Evolutionary conservation across 2,329 filamentous ascomycete genomes (phyloP).

Genomic region (Chaetomiaceae sp.): DNA sequence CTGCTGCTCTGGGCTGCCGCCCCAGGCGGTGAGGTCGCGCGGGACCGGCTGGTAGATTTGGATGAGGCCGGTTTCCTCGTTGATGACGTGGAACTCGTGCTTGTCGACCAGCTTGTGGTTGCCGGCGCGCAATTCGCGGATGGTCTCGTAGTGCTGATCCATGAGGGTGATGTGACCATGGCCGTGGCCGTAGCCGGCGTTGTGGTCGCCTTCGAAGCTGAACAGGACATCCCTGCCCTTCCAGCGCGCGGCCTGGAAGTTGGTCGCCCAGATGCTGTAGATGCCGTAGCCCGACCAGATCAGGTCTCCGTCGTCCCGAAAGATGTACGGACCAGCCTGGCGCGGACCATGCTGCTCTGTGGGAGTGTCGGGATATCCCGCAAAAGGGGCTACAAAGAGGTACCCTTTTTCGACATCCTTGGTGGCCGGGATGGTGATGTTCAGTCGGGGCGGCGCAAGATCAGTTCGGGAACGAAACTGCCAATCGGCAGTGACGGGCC

Average conservation of each 20-base stretch:
- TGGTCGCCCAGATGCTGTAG: conserved; percentile 49
- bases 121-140: conserved; percentile 48
- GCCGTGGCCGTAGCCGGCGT: conserved; percentile 48
- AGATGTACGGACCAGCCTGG: conserved; percentile 53
- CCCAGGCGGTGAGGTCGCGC: conserved; percentile 41
- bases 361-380: conserved; percentile 25
- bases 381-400: conserved; percentile 26
- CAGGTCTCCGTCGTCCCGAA: conserved; percentile 50
- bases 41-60: conserved; percentile 50
- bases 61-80: conserved; percentile 47
- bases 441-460: conserved; percentile 33
- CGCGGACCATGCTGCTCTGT: conserved; percentile 40
- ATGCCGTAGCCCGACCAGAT: conserved; percentile 54
- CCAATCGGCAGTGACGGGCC: conserved; percentile 21
- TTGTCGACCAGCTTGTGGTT: conserved; percentile 48
- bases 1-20: conserved; percentile 44
- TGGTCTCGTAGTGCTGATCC: conserved; percentile 51
- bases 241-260: conserved; percentile 49
- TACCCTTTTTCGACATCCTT: conserved; percentile 36
- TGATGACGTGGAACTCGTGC: conserved; percentile 53
- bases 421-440: conserved; percentile 33
- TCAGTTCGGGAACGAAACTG: conserved; percentile 29
- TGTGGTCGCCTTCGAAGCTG: conserved; percentile 50
- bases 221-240: conserved; percentile 50
- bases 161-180: conserved; percentile 52